Conservation (phyloP, 805 yeast genomes). For the Brettanomyces sp. region DNA sequence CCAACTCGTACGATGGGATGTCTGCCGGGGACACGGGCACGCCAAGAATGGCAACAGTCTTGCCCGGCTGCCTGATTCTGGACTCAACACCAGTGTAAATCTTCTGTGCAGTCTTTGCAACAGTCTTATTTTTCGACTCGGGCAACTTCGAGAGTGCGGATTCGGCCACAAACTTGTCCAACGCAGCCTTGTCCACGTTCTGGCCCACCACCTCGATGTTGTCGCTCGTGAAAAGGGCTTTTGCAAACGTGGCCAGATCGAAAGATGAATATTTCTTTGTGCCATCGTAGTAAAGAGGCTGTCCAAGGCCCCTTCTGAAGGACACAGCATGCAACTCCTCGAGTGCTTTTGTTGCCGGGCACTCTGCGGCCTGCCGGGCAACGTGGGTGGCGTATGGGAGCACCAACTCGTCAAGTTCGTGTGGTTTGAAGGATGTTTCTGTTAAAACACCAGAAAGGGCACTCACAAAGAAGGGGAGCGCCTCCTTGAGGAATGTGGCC, state of each 20-base stretch:
- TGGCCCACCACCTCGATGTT: conserved; percentile 64
- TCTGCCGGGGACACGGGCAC: conserved; percentile 62
- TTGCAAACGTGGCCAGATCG: conserved; percentile 59
- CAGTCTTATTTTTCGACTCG: conserved; percentile 33
- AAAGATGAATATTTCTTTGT: conserved; percentile 46
- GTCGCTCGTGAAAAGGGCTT: conserved; percentile 55
- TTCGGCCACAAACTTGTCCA: conserved; percentile 56
- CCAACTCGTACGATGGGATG: conserved; percentile 58
- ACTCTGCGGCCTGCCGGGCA: conserved; percentile 38
- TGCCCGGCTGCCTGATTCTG: conserved; percentile 55
- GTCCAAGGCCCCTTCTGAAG: conserved; percentile 83
- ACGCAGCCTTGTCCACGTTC: conserved; percentile 67
- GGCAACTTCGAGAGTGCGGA: conserved; percentile 58
- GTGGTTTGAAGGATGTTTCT: conserved; percentile 67
- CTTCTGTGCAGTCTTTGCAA: conserved; percentile 28
- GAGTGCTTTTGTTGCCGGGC: conserved; percentile 51
- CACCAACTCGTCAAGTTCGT: conserved; percentile 77
- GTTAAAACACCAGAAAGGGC: conserved; percentile 68
- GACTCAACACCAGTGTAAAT: conserved; percentile 56
- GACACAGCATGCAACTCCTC: conserved; percentile 75
- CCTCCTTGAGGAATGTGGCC: conserved; percentile 77
- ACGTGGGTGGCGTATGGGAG: conserved; percentile 70
- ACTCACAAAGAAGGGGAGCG: conserved; percentile 85
- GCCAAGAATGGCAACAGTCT: conserved; percentile 71
- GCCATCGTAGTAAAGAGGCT: conserved; percentile 69